Base-by-base conservation (phyloP, 495 filamentous ascomycete genomes). In the Lophiotrema nucula region DNA sequence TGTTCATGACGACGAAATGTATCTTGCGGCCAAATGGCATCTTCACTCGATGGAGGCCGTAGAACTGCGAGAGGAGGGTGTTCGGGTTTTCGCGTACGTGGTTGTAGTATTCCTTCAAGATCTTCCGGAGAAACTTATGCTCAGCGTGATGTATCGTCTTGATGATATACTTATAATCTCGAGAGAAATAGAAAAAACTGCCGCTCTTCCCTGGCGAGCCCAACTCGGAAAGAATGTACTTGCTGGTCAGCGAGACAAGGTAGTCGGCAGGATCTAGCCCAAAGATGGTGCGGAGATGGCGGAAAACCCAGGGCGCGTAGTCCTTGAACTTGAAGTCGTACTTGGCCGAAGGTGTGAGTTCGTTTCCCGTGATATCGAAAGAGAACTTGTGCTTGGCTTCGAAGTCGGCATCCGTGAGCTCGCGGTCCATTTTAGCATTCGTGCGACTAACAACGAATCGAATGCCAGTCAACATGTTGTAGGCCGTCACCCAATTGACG, bases 311-410 rank as follows among this genome's bases (percentile, higher is more conserved):
- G 26, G 93, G 93, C 16, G 93, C 93, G 72, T 99, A 99, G 73
- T 99, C 93, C 73, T 99, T 99, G 77, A 99, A 99, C 71, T 99
- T 99, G 83, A 97, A 99, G 74, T 99, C 93, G 77, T 99, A 99
- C 75, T 97, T 97, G 62, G 95, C 92, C 52, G 92, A 96, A 19
- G 93, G 93, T 16, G 95, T 96, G 67, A 99, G 77, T 73, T 99
- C 93, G 72, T 96, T 96, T 50, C 93, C 93, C 57, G 92, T 95
- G 87, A 97, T 93, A 74, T 97, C 93, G 78, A 99, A 97, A 28
- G 92, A 96, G 70, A 96, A 97, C 74, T 99, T 97, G 73, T 97
- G 89, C 69, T 85, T 87, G 58, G 88, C 87, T 53, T 88, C 79
- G 70, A 99, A 99, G 75, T 99, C 95, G 28, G 83, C 88, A 63